Evolutionary conservation across 176 grass and related monocot species (phyloP).

Genomic region (Alopecurus myosuroides): DNA sequence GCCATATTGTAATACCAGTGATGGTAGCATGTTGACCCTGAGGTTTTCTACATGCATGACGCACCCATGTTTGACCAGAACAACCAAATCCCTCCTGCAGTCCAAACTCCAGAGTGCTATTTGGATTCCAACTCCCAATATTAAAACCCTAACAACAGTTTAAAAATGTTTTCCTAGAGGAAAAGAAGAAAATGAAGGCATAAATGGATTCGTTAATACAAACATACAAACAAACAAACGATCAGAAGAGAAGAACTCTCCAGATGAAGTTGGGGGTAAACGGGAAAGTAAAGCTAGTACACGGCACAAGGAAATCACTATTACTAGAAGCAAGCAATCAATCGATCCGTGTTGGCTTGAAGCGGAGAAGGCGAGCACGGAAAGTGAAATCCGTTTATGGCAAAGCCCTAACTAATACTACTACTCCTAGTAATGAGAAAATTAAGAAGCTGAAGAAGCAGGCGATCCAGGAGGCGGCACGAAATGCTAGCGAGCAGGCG

Average conservation of each 20-base stretch:
- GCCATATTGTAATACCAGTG: neutral
- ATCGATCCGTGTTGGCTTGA: neutral
- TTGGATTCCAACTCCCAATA: slow-evolving; percentile 8
- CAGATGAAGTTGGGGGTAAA: neutral
- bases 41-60: neutral
- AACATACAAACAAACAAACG: neutral
- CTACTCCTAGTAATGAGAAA: neutral
- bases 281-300: neutral
- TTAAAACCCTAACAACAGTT: neutral
- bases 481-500: neutral
- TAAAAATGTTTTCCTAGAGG: neutral
- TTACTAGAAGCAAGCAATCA: neutral
- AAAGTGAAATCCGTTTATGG: neutral
- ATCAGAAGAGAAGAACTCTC: neutral
- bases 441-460: neutral
- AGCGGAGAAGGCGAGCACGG: neutral
- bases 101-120: neutral
- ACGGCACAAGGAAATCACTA: neutral
- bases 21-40: slow-evolving; percentile 18
- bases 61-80: neutral
- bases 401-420: neutral
- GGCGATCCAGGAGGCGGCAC: neutral
- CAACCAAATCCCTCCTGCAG: neutral
- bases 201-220: neutral
- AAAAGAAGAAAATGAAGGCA: neutral